These are phyloP conservation scores for Pholiota molesta DNA, from an alignment of 768 basidiomycete genomes.

Conservation along the genomic window DNA sequence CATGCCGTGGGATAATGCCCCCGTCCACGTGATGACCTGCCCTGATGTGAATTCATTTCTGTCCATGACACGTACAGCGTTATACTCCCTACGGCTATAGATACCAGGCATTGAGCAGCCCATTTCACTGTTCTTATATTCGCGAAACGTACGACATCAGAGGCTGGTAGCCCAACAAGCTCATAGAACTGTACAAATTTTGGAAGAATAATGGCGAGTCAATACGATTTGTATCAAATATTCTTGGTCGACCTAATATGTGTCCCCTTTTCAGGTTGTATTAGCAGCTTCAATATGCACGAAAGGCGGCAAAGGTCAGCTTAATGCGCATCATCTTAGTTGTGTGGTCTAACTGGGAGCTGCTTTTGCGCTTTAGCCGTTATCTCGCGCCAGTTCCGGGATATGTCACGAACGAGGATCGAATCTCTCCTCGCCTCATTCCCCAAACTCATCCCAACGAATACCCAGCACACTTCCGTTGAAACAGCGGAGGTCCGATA, in stretches of 20 bases:
- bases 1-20: background rate
- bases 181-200: background rate
- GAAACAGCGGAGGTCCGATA: conserved; percentile 95
- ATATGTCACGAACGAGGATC: conserved; percentile 89
- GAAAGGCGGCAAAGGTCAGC: conserved; percentile 87
- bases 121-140: background rate
- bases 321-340: background rate
- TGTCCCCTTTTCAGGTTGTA: conserved; percentile 63
- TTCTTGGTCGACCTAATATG: background rate
- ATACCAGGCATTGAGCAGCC: background rate
- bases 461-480: conserved; percentile 95
- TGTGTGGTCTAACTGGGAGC: background rate
- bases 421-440: conserved; percentile 96
- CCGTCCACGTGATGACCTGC: conserved; percentile 24
- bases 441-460: conserved; percentile 94
- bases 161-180: background rate
- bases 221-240: background rate
- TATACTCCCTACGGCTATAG: too few relatives aligned
- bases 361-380: conserved; percentile 61
- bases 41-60: conserved; percentile 22
- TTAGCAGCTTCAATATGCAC: conserved; percentile 95
- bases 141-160: background rate
- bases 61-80: conserved; percentile 28
- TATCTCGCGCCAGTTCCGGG: conserved; percentile 94
- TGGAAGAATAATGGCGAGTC: background rate